A percentile compares a stretch with the other conserved stretches of the same genome.
These are phyloP conservation scores for Haemoproteus tartakovskyi DNA, from an alignment of 169 alveolate genomes.

Conservation along the genomic window DNA sequence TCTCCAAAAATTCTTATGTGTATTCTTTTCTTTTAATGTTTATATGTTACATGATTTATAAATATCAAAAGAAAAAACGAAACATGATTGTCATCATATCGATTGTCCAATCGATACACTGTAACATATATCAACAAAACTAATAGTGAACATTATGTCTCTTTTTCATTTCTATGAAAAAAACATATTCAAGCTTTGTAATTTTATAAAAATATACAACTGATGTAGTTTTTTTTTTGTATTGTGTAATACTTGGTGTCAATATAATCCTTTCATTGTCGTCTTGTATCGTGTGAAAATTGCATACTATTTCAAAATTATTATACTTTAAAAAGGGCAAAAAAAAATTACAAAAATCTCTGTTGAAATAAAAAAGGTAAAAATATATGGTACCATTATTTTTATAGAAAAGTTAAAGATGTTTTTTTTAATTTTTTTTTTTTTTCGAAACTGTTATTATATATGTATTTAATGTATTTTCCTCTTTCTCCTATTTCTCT, in stretches of 20 bases:
- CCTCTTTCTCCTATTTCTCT: background rate
- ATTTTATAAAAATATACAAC: background rate
- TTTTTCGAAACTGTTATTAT: no score
- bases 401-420: background rate
- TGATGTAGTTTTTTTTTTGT: background rate
- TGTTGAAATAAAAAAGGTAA: background rate
- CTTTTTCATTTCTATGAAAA: no score
- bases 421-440: no score
- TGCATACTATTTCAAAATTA: conserved; percentile 6
- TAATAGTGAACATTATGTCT: no score
- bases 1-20: no score
- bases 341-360: conserved; percentile 30
- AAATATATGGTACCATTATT: background rate
- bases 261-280: conserved; percentile 10
- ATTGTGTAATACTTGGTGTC: conserved; percentile 16
- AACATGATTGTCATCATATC: no score
- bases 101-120: no score
- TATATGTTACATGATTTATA: no score
- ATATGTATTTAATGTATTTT: background rate
- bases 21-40: no score
- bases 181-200: background rate
- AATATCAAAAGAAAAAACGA: no score
- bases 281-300: conserved; percentile 2
- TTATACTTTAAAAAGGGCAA: conserved; percentile 19
- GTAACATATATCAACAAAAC: no score